These are phyloP conservation scores for Neovahlkampfia damariscottae DNA, from an alignment of 78 protist species.

Conservation along the genomic window DNA sequence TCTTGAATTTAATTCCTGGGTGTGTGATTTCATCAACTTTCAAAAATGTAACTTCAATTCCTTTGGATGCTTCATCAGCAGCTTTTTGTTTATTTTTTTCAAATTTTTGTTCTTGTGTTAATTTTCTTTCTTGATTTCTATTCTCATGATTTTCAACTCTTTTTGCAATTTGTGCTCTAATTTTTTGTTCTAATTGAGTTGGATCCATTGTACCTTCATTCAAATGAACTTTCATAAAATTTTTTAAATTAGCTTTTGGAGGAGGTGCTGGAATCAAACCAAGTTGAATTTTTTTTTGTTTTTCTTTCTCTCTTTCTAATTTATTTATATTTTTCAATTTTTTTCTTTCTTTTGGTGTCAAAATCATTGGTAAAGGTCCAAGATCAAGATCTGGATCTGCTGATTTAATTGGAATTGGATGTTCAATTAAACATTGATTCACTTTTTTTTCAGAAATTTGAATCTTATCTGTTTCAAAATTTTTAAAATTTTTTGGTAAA, in stretches of 20 bases:
- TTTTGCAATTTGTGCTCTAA: not conserved
- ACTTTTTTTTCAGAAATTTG: not conserved
- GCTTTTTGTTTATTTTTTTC: not conserved
- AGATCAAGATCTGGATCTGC: not conserved
- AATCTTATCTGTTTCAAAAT: not conserved
- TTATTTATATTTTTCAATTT: not conserved
- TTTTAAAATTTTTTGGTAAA: not conserved
- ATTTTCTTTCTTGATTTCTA: not conserved
- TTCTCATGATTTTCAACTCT: not conserved
- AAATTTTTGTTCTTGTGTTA: not conserved
- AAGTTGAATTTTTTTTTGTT: not conserved
- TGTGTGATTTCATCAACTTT: not conserved
- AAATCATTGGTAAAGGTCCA: not conserved
- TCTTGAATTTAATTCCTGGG: not conserved
- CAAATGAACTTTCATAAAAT: not conserved
- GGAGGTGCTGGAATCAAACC: constrained; percentile 1
- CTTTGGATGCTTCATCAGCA: not conserved
- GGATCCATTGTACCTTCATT: not conserved
- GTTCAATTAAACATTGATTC: not conserved
- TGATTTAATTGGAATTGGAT: not conserved
- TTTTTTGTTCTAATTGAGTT: not conserved
- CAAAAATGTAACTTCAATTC: not conserved
- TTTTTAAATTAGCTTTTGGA: not conserved
- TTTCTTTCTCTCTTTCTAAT: not conserved
- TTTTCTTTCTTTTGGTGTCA: not conserved